Evolutionary conservation across 2,329 filamentous ascomycete species (phyloP), one percentile per base, ranked within the genome.

Genomic region (Myriosclerotinia curreyana): DNA sequence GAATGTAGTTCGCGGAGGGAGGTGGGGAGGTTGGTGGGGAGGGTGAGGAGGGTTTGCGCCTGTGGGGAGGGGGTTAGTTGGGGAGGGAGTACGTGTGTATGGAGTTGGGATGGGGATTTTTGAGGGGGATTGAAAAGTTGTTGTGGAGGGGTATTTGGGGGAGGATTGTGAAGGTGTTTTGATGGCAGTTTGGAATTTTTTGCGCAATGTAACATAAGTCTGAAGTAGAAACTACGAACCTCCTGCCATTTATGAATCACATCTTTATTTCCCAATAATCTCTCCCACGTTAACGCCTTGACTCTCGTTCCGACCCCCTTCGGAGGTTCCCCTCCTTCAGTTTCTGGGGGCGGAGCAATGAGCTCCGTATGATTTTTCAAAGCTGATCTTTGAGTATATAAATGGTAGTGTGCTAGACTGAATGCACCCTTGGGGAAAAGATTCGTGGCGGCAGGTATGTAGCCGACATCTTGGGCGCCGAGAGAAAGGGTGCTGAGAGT

Each of bases 21-120:
- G 11, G 85, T 78, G 0, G 91, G 85, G 42, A 96, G 83, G 75
- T 94, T 89, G 66, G 83, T 85, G 0, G 92, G 90, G 65, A 96
- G 87, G 5, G 92, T 92, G 90, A 97, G 96, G 67, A 96, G 81
- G 5, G 91, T 92, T 3, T 98, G 82, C 52, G 94, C 95, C 71
- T 75, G 14, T 31, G 5, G 28, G 22, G n/a, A 58, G 48, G 64
- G 17, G 17, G 15, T 50, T 53, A 49, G 36, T 62, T 34, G 44
- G 28, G 25, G 28, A n/a, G 38, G 34, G 1, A 1, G 34, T 7
- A 20, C 14, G 20, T 25, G 17, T 48, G 28, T 9, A 40, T 15
- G 12, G 28, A 22, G 67, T 44, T 49, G 25, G 9, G 20, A 40
- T 20, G 20, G n/a, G 42, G 50, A 22, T 12, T 25, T 51, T 22